phyloP scores from a whole-genome alignment of 805 yeast genomes.

The Lipomyces sp. region DNA sequence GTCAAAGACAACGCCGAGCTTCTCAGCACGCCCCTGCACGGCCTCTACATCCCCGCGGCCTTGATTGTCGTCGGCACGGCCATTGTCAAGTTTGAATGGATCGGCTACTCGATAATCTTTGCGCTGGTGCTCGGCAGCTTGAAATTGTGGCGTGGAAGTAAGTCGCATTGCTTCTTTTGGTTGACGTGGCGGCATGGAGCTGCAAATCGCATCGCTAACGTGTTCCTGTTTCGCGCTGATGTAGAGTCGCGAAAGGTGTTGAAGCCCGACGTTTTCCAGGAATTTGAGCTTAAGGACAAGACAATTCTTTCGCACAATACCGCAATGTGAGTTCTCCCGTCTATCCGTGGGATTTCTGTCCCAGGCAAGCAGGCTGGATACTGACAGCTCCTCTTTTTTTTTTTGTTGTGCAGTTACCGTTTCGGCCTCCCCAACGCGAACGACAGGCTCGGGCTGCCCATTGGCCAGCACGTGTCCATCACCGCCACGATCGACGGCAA shows the following conservation, averaged over 20 bases:
- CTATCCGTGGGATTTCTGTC: too few relatives aligned
- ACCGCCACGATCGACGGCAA: slow-evolving; percentile 73
- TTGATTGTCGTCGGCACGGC: slow-evolving; percentile 34
- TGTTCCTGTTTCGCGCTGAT: too few relatives aligned
- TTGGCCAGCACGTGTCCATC: slow-evolving; percentile 89
- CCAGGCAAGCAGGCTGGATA: too few relatives aligned
- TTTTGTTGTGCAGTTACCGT: slow-evolving; percentile 44
- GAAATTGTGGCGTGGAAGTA: slow-evolving; percentile 35
- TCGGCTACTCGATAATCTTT: slow-evolving; percentile 27
- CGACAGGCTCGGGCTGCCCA: slow-evolving; percentile 80
- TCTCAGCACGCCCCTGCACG: slow-evolving; percentile 37
- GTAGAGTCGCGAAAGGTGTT: slow-evolving; percentile 45
- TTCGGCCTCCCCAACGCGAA: slow-evolving; percentile 74
- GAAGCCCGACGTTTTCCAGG: slow-evolving; percentile 62
- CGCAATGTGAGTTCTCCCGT: slow-evolving; percentile 47
- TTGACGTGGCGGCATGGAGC: too few relatives aligned
- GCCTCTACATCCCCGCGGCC: slow-evolving; percentile 35
- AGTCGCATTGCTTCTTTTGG: too few relatives aligned
- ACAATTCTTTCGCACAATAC: slow-evolving; percentile 75
- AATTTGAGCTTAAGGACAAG: slow-evolving; percentile 77
- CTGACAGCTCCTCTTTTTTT: too few relatives aligned
- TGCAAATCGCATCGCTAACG: too few relatives aligned
- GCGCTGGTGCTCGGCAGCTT: slow-evolving; percentile 31
- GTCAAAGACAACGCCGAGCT: slow-evolving; percentile 14
- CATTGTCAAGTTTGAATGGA: slow-evolving; percentile 33